Evolutionary conservation across 2,329 filamentous ascomycete genomes (phyloP).

Genomic region (Bipolaris gigantea): DNA sequence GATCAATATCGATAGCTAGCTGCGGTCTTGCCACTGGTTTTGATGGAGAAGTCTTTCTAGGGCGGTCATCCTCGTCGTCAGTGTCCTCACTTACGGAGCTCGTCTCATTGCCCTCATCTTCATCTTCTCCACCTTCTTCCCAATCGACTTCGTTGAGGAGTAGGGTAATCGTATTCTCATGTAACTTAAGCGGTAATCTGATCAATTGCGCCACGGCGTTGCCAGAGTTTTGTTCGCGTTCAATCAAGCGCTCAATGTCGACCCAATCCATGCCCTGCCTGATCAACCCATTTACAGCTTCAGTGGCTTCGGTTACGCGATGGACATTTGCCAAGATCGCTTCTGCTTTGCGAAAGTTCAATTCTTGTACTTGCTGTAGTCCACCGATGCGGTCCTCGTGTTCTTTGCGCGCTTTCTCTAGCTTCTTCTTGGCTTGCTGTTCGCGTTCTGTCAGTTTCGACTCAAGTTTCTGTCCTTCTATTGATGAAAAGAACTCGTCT

Average conservation of each 20-base stretch:
- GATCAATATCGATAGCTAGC: conserved; percentile 80
- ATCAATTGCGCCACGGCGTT: conserved; percentile 90
- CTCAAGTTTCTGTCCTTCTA: conserved; percentile 90
- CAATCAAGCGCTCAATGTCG: conserved; percentile 83
- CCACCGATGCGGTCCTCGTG: conserved; percentile 84
- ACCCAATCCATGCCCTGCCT: conserved; percentile 97
- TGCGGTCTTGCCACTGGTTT: conserved; percentile 45
- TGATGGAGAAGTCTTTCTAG: conserved; percentile 48
- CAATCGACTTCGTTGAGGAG: conserved; percentile 71
- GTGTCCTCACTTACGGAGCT: conserved; percentile 68
- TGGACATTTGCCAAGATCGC: conserved; percentile 90
- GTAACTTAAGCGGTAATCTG: conserved; percentile 80
- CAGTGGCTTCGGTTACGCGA: conserved; percentile 87
- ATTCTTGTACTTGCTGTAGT: conserved; percentile 75
- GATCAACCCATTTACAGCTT: conserved; percentile 89
- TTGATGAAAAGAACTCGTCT: conserved; percentile 95
- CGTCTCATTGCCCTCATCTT: conserved; percentile 58
- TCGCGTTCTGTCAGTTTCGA: conserved; percentile 82
- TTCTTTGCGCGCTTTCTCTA: conserved; percentile 81
- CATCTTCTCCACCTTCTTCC: conserved; percentile 63
- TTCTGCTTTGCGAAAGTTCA: conserved; percentile 85
- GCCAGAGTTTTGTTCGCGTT: conserved; percentile 76
- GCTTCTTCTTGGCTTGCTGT: conserved; percentile 75
- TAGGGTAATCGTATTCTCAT: conserved; percentile 86
- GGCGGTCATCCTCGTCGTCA: conserved; percentile 59